Conservation (phyloP, 768 basidiomycete genomes). For the Tremella fuciformis region DNA sequence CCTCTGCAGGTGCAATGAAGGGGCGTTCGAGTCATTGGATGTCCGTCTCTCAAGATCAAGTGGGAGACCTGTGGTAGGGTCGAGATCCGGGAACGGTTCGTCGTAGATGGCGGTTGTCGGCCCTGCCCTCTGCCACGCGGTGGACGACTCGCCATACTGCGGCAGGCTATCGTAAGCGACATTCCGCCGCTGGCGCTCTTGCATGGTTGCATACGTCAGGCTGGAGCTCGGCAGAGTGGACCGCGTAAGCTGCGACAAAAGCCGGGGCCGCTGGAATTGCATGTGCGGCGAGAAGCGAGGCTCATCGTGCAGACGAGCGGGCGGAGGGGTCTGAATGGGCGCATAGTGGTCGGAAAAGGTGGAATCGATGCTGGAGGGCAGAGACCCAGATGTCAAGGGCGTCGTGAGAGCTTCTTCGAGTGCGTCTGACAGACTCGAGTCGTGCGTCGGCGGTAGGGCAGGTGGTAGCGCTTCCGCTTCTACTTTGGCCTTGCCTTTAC, state of each 20-base stretch:
- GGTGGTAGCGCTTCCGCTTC: not conserved
- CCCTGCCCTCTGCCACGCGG: slow-evolving; percentile 21
- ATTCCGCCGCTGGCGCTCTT: slow-evolving; percentile 1
- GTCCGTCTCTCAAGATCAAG: slow-evolving; percentile 5
- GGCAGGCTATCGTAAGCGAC: not conserved
- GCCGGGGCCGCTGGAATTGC: slow-evolving; percentile 22
- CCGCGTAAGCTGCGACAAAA: slow-evolving; percentile 37
- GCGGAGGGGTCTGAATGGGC: slow-evolving; percentile 30
- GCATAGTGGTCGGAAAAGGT: slow-evolving; percentile 14
- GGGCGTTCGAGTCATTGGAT: slow-evolving; percentile 16
- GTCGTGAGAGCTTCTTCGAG: slow-evolving; percentile 17
- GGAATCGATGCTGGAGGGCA: slow-evolving; percentile 18
- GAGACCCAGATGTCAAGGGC: slow-evolving; percentile 14
- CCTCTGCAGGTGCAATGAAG: slow-evolving; percentile 39
- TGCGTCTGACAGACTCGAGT: slow-evolving; percentile 1
- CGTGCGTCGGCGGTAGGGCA: not conserved
- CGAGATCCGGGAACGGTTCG: slow-evolving; percentile 39
- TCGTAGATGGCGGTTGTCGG: slow-evolving; percentile 15
- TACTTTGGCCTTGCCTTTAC: slow-evolving; percentile 12
- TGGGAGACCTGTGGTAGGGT: slow-evolving; percentile 41
- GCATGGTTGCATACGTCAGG: slow-evolving; percentile 24
- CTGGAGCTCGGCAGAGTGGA: slow-evolving; percentile 40
- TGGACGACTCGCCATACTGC: slow-evolving; percentile 24
- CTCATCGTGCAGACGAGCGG: slow-evolving; percentile 30
- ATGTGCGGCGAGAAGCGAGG: not conserved